Evolutionary conservation across 116 monocot species (phyloP).

Genomic region (Posidonia oceanica): DNA sequence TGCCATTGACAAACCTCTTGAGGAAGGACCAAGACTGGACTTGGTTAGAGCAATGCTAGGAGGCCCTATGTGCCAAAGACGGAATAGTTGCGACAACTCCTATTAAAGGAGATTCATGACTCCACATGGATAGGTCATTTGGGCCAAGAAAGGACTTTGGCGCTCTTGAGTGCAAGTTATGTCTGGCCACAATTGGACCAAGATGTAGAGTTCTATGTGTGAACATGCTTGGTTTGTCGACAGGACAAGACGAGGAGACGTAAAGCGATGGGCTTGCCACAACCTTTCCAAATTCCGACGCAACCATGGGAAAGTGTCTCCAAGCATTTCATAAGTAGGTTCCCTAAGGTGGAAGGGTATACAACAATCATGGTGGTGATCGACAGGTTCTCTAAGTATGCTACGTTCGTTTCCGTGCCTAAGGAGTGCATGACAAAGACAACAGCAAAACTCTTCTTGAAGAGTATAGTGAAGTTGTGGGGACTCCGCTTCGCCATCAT

Average conservation of each 20-base stretch:
- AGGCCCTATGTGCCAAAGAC: neutral
- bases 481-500: constrained; percentile 3
- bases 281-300: neutral
- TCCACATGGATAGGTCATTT: neutral
- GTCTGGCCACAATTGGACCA: neutral
- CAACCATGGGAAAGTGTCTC: neutral
- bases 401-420: neutral
- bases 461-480: constrained; percentile 6
- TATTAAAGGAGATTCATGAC: constrained; percentile 3
- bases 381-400: constrained; percentile 7
- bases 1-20: neutral
- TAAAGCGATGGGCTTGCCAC: neutral
- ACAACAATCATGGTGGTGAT: too few species aligned
- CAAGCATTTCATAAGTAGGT: neutral
- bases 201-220: neutral
- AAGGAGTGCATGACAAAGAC: neutral
- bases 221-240: neutral
- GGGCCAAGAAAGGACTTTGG: neutral
- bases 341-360: neutral
- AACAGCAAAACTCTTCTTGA: neutral
- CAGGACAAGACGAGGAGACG: neutral
- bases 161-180: neutral
- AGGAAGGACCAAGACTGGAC: neutral
- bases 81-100: neutral
- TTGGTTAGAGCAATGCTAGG: neutral